These are phyloP conservation scores for Trametes gibbosa DNA, from an alignment of 768 basidiomycete genomes.

Conservation along the genomic window DNA sequence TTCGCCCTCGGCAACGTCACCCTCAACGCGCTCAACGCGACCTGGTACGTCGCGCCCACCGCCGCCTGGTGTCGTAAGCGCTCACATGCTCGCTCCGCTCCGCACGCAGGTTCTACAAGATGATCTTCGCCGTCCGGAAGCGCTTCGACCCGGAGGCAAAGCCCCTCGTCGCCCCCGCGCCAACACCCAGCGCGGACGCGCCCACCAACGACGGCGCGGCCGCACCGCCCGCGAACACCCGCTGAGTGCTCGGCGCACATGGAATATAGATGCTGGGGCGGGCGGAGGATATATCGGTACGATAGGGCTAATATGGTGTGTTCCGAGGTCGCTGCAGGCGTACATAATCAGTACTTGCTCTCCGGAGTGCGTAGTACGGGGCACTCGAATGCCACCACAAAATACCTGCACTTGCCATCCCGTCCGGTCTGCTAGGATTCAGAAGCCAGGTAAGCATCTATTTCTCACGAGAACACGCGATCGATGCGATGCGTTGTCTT, in stretches of 20 bases:
- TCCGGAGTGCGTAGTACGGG: no score
- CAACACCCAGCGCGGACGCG: neutral
- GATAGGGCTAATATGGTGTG: constrained; percentile 7
- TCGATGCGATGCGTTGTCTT: no score
- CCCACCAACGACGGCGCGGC: no score
- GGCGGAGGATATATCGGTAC: neutral
- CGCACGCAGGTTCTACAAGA: constrained; percentile 65
- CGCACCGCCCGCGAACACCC: neutral
- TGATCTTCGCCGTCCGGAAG: constrained; percentile 63
- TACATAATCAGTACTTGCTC: neutral
- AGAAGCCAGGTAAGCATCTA: no score
- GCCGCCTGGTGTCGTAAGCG: neutral
- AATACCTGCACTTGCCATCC: no score
- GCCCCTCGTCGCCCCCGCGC: constrained; percentile 9
- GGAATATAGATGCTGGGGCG: neutral
- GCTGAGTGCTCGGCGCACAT: neutral
- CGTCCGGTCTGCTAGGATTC: no score
- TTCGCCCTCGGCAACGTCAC: constrained; percentile 63
- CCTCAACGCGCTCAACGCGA: constrained; percentile 72
- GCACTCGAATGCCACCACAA: no score
- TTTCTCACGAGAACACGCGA: no score
- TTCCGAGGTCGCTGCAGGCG: neutral
- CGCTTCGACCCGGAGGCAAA: constrained; percentile 43
- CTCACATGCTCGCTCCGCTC: neutral
- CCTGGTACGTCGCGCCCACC: constrained; percentile 52